phyloP scores from a whole-genome alignment of 129 eudicot species.

The Flaveria brownii region DNA sequence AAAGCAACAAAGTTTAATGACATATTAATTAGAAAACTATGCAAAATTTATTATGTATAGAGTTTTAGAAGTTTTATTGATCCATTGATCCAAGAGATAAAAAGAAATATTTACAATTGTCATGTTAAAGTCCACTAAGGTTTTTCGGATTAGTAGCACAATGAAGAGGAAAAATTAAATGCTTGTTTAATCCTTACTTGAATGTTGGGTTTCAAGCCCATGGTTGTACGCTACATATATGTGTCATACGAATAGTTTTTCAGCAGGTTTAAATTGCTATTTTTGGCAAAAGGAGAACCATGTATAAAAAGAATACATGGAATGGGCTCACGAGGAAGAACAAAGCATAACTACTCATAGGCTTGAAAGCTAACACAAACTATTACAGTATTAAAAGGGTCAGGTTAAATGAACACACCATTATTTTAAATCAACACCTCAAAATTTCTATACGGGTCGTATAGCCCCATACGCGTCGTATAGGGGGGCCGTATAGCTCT shows the following conservation, averaged over 20 bases:
- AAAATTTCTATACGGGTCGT: too few species aligned
- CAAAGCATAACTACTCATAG: conserved; percentile 10
- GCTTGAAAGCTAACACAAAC: conserved; percentile 6
- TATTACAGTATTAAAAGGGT: neutral
- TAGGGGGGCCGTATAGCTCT: too few species aligned
- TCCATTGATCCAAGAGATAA: too few species aligned
- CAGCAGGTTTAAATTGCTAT: neutral
- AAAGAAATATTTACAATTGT: too few species aligned
- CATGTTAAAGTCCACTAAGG: neutral
- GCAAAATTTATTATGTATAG: neutral
- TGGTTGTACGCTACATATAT: neutral
- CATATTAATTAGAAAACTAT: too few species aligned
- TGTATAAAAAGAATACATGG: neutral
- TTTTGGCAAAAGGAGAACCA: neutral
- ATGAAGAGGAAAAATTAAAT: neutral
- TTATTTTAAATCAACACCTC: too few species aligned
- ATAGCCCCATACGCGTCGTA: too few species aligned
- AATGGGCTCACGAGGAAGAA: neutral
- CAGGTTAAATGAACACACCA: too few species aligned
- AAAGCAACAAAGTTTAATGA: too few species aligned
- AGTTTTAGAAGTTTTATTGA: neutral
- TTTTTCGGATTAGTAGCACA: neutral
- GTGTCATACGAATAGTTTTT: neutral
- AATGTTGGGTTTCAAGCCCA: neutral
- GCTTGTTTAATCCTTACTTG: neutral